phyloP scores from a whole-genome alignment of 2,329 filamentous ascomycete species.

The Ophiostoma ulmi region DNA sequence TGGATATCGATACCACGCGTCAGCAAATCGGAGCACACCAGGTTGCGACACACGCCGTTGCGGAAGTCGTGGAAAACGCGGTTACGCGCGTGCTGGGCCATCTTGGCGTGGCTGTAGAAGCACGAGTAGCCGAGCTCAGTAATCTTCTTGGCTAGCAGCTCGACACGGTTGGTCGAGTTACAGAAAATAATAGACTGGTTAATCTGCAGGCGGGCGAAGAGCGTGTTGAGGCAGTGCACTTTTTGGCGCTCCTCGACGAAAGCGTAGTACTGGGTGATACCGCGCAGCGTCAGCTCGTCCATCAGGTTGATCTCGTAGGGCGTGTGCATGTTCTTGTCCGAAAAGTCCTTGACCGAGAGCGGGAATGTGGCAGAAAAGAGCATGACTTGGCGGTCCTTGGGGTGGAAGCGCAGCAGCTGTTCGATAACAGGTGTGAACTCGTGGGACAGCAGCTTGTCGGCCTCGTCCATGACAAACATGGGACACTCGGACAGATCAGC shows the following conservation, averaged over 20 bases:
- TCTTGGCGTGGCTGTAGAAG: conserved; percentile 98
- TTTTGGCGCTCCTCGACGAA: conserved; percentile 99
- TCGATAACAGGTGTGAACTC: conserved; percentile 98
- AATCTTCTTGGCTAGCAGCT: conserved; percentile 97
- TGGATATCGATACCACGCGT: conserved; percentile 99
- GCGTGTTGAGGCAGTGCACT: conserved; percentile 96
- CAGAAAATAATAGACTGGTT: conserved; percentile 99
- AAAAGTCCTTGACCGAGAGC: conserved; percentile 94
- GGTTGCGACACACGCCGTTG: conserved; percentile 93
- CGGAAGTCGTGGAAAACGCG: conserved; percentile 99
- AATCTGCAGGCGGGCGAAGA: conserved; percentile 98
- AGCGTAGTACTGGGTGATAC: conserved; percentile 98
- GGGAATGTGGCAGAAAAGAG: conserved; percentile 98
- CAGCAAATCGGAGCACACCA: conserved; percentile 94
- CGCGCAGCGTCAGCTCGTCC: conserved; percentile 95
- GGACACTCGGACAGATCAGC: conserved; percentile 93
- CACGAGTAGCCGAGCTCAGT: conserved; percentile 98
- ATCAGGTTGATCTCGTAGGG: conserved; percentile 99
- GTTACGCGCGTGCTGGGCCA: conserved; percentile 95
- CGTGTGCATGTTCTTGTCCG: conserved; percentile 92
- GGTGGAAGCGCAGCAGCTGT: conserved; percentile 89
- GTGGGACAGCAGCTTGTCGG: conserved; percentile 91
- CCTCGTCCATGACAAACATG: conserved; percentile 99
- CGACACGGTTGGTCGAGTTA: conserved; percentile 97
- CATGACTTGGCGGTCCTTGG: conserved; percentile 98